Percentiles rank a stretch among this genome's conserved stretches.
Conservation (phyloP, 75 land plant species). For the Pseudotsuga menziesii region DNA sequence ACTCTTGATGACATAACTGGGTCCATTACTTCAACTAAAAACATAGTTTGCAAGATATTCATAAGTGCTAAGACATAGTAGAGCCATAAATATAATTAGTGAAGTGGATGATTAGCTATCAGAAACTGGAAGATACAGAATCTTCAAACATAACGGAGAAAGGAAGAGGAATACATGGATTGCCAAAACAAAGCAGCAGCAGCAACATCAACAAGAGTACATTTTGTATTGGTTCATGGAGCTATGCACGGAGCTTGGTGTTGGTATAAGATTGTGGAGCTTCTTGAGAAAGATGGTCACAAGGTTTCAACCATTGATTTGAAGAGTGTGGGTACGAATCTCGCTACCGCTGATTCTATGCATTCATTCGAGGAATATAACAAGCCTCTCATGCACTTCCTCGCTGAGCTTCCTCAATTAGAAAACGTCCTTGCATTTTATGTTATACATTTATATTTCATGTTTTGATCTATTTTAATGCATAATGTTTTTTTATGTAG, state of each 20-base stretch:
- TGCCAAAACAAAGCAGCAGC: too few relatives aligned
- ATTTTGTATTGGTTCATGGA: slow-evolving; percentile 66
- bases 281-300: slow-evolving; percentile 45
- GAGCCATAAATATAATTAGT: too few relatives aligned
- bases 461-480: not conserved
- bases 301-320: slow-evolving; percentile 56
- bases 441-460: not conserved
- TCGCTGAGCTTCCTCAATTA: not conserved
- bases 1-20: too few relatives aligned
- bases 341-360: slow-evolving; percentile 18
- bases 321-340: slow-evolving; percentile 34
- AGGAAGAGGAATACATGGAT: too few relatives aligned
- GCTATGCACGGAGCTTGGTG: slow-evolving; percentile 62
- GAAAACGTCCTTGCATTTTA: not conserved
- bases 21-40: too few relatives aligned
- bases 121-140: too few relatives aligned
- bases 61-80: too few relatives aligned
- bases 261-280: slow-evolving; percentile 55
- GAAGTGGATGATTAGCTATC: too few relatives aligned
- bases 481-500: too few relatives aligned
- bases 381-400: slow-evolving; percentile 29
- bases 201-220: too few relatives aligned
- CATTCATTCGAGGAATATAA: slow-evolving; percentile 25
- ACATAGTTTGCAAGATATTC: too few relatives aligned
- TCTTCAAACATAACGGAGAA: too few relatives aligned